Base-by-base conservation (phyloP, 2,329 filamentous ascomycete genomes). In the Exutisphaerella laricina region DNA sequence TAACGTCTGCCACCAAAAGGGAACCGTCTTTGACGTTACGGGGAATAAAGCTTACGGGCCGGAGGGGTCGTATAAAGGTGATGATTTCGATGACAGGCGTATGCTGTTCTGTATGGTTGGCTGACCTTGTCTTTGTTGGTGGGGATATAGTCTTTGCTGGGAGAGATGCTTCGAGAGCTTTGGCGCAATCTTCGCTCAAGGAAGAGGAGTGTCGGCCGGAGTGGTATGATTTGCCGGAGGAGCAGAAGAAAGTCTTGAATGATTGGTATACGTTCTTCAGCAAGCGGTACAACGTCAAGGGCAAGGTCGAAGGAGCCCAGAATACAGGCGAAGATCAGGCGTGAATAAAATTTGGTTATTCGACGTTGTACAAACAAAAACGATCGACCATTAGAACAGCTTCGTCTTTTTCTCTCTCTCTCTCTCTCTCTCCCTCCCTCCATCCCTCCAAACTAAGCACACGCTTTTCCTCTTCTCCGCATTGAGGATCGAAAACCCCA, bases 181-280 rank as follows among this genome's bases (percentile, higher is more conserved):
- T 98, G 2, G 92, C 81, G 8, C 82, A 82, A 64, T 92, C 88
- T 1, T 95, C 88, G 5, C 80, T 89, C 37, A 94, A 95, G 65
- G 66, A 76, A 4, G 87, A 92, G 58, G 89, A 97, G 55, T 90
- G 87, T 52, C 71, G 71, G 22, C 71, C 92, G 2, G 84, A 96
- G 38, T 97, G 87, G 85, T 73, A 83, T 45, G 85, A 88, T 58
- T 72, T 98, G 39, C 73, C 75, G 10, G 88, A 94, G 16, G 88
- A 92, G 67, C 82, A 96, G 65, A 87, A 92, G 71, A 79, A 78
- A 18, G 82, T 85, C 3, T 70, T 98, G 48, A 77, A 90, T 41
- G 92, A 98, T 65, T 98, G 92, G 92, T 80, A 84, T 51, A 94
- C 85, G 2, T 98, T 94, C 69, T 98, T 98, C 68, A 87, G 84